A percentile compares a stretch with the other conserved stretches of the same genome.
Evolutionary conservation across 1,284 basidiomycete species (phyloP).

Genomic region (Irpex rosettiformis): DNA sequence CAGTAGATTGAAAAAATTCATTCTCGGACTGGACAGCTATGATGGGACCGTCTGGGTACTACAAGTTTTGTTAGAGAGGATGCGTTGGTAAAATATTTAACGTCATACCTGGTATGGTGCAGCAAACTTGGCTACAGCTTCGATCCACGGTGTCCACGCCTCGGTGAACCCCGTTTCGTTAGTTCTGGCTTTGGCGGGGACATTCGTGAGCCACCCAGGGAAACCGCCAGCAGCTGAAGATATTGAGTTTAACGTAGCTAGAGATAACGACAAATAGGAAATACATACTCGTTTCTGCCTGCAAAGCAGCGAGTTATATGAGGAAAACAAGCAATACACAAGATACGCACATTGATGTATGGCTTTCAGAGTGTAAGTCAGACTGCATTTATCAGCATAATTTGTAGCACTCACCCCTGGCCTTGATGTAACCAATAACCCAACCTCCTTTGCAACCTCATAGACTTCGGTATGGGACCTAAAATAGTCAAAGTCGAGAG

Average conservation of each 20-base stretch:
- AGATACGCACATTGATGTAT: slow-evolving; percentile 21
- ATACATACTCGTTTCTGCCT: slow-evolving; percentile 35
- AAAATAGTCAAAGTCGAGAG: slow-evolving; percentile 28
- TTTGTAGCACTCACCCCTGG: slow-evolving; percentile 40
- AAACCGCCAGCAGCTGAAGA: slow-evolving; percentile 38
- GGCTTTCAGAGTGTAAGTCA: slow-evolving; percentile 10
- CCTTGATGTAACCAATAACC: slow-evolving; percentile 62
- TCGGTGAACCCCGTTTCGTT: slow-evolving; percentile 39
- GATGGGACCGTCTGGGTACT: slow-evolving; percentile 43
- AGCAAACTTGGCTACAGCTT: slow-evolving; percentile 36
- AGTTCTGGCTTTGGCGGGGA: slow-evolving; percentile 39
- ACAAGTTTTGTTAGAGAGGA: slow-evolving; percentile 3
- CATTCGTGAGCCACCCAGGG: slow-evolving; percentile 45
- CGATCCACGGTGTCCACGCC: slow-evolving; percentile 45
- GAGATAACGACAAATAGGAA: background rate
- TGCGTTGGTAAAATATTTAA: too few species aligned
- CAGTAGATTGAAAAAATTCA: slow-evolving; percentile 36
- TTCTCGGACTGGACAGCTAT: slow-evolving; percentile 51
- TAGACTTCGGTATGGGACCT: slow-evolving; percentile 37
- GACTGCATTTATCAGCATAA: background rate
- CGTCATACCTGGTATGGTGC: slow-evolving; percentile 38
- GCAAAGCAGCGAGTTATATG: background rate
- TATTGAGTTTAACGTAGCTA: background rate
- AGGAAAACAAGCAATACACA: background rate
- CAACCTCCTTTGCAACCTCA: slow-evolving; percentile 57